A percentile compares a stretch with the other conserved stretches of the same genome.
Evolutionary conservation across 352 stramenopile genomes (phyloP).

Genomic region (Achlya hypogyna): DNA sequence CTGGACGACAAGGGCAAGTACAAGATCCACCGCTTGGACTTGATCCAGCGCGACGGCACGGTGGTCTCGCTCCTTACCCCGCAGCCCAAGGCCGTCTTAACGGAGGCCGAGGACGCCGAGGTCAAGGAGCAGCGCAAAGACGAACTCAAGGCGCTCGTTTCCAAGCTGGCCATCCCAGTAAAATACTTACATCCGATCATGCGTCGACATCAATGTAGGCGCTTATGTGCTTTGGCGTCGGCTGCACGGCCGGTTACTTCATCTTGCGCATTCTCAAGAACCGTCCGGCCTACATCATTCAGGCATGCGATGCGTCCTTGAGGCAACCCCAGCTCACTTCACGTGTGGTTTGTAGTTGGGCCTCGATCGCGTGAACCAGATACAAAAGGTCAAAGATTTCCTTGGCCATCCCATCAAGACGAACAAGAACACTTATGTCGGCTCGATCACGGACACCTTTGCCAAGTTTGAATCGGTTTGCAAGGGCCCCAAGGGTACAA

Average conservation of each 20-base stretch:
- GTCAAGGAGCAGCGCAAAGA: conserved; percentile 18
- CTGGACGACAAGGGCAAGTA: conserved; percentile 16
- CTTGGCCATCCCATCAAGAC: conserved; percentile 11
- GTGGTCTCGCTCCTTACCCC: not conserved
- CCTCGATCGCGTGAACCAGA: conserved; percentile 9
- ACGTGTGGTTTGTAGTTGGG: not conserved
- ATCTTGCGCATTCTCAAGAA: conserved; percentile 18
- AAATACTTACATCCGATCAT: not conserved
- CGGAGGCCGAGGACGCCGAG: not conserved
- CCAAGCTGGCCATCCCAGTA: conserved; percentile 18
- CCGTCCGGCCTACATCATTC: conserved; percentile 18
- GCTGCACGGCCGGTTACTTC: conserved; percentile 12
- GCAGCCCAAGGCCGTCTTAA: not conserved
- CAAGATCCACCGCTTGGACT: not conserved
- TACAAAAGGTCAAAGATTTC: not conserved
- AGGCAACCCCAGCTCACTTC: not conserved
- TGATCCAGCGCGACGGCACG: not conserved
- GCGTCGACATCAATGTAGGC: not conserved
- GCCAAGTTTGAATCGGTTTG: conserved; percentile 14
- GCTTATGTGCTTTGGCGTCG: conserved; percentile 10
- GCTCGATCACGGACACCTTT: conserved; percentile 15
- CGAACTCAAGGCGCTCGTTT: conserved; percentile 10
- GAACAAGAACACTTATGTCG: conserved; percentile 20
- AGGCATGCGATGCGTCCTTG: not conserved
- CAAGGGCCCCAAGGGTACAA: conserved; percentile 15